Base-by-base conservation (phyloP, 2,329 filamentous ascomycete species). In the Amylocarpus encephaloides region DNA sequence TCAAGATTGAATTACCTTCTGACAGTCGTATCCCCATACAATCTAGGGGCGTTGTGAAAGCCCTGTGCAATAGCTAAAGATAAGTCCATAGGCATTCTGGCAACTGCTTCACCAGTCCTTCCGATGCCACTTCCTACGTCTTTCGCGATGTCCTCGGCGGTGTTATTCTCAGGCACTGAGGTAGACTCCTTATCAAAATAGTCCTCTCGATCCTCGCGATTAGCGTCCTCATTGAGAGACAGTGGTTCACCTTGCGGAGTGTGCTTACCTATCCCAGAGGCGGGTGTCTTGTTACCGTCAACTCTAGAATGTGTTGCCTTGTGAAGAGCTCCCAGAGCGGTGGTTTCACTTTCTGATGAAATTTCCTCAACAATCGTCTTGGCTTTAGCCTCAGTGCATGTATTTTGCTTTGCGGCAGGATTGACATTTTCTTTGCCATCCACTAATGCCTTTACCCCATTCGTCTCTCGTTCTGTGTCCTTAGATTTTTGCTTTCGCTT, bases 1-100 rank as follows among this genome's bases (percentile, higher is more conserved):
- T 16, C 18, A 15, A 22, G 13, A 2, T 4, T 26, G 19, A 29
- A 18, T 39, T 53, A 53, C 44, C 57, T 53, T 3, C 84, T 76
- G 1, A 88, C 84, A 1, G 83, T 86, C 43, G 80, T 76, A 59
- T 88, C 84, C 12, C 83, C 83, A 57, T 87, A 88, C 0, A 88
- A 71, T 2, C 82, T 76, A 1, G 83, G 83, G 0, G 81, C 82
- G 56, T 87, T 87, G 63, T 86, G 83, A 55, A 86, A 86, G 1
- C 83, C 83, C 61, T 86, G 82, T 1, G 80, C 80, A 1, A 86
- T 63, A 0, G 80, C 79, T 36, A 85, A 67, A 0, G 76, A 73
- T 2, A 86, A 64, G 58, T 83, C 76, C 56, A 84, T 76, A 0
- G 83, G 83, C 0, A 79, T 77, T 53, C 58, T 53, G 29, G 58